Conservation (phyloP, 495 filamentous ascomycete genomes). For the Neurospora africana region DNA sequence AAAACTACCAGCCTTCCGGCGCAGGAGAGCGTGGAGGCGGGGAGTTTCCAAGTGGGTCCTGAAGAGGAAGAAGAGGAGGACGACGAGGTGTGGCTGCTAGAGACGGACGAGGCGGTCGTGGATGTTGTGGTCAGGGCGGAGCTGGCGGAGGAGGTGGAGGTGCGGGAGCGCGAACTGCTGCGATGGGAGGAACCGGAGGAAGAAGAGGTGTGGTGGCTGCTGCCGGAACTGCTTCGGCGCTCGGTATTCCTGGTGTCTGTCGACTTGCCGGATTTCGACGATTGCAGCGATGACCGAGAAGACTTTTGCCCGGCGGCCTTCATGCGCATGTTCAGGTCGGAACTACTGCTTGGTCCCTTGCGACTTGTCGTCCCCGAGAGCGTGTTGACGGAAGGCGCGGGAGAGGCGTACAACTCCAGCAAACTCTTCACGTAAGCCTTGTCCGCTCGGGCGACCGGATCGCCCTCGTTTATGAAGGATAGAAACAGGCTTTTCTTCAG, state of each 20-base stretch:
- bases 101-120: neutral
- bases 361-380: neutral
- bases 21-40: constrained; percentile 49
- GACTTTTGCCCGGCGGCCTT: constrained; percentile 12
- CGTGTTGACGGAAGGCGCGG: constrained; percentile 34
- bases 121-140: neutral
- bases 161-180: neutral
- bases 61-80: neutral
- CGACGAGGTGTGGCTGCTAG: neutral
- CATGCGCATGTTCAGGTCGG: neutral
- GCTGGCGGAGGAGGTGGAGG: neutral
- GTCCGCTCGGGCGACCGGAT: constrained; percentile 68
- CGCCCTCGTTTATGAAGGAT: constrained; percentile 74
- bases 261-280: constrained; percentile 19
- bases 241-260: neutral
- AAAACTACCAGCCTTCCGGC: constrained; percentile 60
- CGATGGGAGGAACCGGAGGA: neutral
- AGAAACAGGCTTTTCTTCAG: constrained; percentile 58
- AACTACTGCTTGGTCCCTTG: constrained; percentile 4
- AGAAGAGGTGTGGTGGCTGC: neutral
- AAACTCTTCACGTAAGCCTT: constrained; percentile 61
- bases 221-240: constrained; percentile 7
- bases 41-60: constrained; percentile 49
- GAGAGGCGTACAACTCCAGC: constrained; percentile 55
- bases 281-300: constrained; percentile 20